Conservation (phyloP, 306 rosid species). For the Pyrus bretschneideri region DNA sequence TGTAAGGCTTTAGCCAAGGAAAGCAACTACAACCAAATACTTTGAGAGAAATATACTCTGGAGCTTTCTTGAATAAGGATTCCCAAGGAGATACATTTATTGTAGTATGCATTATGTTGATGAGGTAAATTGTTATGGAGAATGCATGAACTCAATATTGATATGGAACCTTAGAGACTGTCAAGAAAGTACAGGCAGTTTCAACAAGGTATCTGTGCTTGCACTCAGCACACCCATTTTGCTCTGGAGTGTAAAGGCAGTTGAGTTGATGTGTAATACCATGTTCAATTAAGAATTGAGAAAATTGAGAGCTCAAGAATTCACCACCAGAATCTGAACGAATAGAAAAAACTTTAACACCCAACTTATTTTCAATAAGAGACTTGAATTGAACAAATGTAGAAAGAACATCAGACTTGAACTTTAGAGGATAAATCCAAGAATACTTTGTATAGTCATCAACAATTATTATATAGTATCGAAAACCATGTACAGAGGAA, state of each 20-base stretch:
- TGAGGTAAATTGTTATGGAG: too few relatives aligned
- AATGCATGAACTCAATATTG: too few relatives aligned
- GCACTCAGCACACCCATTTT: not conserved
- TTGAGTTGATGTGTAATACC: not conserved
- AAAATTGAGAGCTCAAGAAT: not conserved
- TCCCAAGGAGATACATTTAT: too few relatives aligned
- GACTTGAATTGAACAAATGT: not conserved
- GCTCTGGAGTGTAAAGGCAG: not conserved
- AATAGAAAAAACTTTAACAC: fast-evolving
- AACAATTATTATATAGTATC: too few relatives aligned
- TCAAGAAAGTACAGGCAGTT: too few relatives aligned
- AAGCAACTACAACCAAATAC: not conserved
- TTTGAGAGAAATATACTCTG: not conserved
- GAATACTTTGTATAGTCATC: too few relatives aligned
- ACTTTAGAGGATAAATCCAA: too few relatives aligned
- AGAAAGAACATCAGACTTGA: too few relatives aligned
- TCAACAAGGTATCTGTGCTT: too few relatives aligned
- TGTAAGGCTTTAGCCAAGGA: not conserved
- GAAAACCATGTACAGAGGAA: too few relatives aligned
- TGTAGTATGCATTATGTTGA: too few relatives aligned
- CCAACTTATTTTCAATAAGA: not conserved
- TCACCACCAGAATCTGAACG: not conserved
- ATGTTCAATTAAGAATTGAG: not conserved
- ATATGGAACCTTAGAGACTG: too few relatives aligned
- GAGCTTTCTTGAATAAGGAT: not conserved